Conservation (phyloP, 2,329 filamentous ascomycete genomes). For the Simplicillium sp. region DNA sequence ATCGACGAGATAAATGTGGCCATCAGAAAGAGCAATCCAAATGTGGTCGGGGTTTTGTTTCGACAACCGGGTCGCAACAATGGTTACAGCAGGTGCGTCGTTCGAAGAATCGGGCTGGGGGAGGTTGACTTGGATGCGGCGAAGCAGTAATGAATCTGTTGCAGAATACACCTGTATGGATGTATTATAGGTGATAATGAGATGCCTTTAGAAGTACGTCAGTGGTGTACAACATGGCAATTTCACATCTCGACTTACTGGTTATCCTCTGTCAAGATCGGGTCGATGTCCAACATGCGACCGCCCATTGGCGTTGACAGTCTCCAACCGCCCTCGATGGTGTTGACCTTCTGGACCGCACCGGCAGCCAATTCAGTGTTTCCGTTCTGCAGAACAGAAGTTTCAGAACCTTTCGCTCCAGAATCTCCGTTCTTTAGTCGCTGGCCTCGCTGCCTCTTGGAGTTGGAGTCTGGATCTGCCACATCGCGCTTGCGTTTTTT, state of each 20-base stretch:
- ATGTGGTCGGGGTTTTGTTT: slow-evolving; percentile 32
- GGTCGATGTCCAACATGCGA: slow-evolving; percentile 54
- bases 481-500: slow-evolving; percentile 39
- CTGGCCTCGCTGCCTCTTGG: slow-evolving; percentile 29
- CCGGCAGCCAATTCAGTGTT: slow-evolving; percentile 15
- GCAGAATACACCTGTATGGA: slow-evolving; percentile 76
- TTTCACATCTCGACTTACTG: slow-evolving; percentile 31
- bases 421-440: slow-evolving; percentile 10
- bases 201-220: slow-evolving; percentile 39
- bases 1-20: slow-evolving; percentile 46
- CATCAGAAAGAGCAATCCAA: slow-evolving; percentile 53
- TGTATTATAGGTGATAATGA: slow-evolving; percentile 67
- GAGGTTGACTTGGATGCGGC: slow-evolving; percentile 50
- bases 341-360: no score
- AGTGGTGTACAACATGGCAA: background rate
- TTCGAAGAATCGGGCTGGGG: slow-evolving; percentile 16
- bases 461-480: slow-evolving; percentile 28
- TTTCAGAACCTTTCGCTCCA: slow-evolving; percentile 8
- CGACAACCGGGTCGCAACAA: slow-evolving; percentile 32
- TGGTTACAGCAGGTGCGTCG: slow-evolving; percentile 16
- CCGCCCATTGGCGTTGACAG: slow-evolving; percentile 57
- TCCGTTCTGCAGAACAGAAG: slow-evolving; percentile 14
- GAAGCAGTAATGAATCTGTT: slow-evolving; percentile 68
- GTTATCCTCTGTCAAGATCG: slow-evolving; percentile 52
- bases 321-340: slow-evolving; percentile 38